Percentiles rank a stretch among this genome's conserved stretches.
Evolutionary conservation across 1,284 basidiomycete species (phyloP).

Genomic region (Thelephora terrestris): DNA sequence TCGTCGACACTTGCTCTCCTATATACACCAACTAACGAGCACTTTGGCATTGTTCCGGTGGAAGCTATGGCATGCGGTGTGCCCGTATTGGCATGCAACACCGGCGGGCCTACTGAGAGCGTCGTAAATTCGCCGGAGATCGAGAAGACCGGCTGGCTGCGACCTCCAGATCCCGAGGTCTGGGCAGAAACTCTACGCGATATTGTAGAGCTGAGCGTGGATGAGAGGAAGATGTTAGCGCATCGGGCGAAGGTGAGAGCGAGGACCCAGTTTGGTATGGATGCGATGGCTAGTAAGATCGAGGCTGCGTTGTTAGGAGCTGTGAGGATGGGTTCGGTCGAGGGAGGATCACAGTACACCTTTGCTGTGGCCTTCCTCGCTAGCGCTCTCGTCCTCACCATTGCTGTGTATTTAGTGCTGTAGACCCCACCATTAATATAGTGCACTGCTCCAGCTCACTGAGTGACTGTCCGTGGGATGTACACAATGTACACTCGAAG

Average conservation of each 20-base stretch:
- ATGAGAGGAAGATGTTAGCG: conserved; percentile 40
- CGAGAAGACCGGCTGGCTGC: conserved; percentile 59
- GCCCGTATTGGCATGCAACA: conserved; percentile 83
- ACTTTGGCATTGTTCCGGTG: conserved; percentile 95
- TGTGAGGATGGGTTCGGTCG: conserved; percentile 36
- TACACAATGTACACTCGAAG: too few relatives aligned
- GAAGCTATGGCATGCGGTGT: conserved; percentile 92
- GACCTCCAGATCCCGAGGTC: conserved; percentile 42
- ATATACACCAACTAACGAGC: conserved; percentile 93
- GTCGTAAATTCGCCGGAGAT: conserved; percentile 44
- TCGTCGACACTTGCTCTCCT: conserved; percentile 64
- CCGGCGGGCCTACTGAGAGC: conserved; percentile 89
- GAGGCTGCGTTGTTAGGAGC: conserved; percentile 44
- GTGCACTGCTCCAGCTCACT: too few relatives aligned
- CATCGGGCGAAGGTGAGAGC: conserved; percentile 51
- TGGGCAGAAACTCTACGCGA: conserved; percentile 66
- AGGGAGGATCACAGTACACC: too few relatives aligned
- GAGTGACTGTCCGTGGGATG: too few relatives aligned
- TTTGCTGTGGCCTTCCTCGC: too few relatives aligned
- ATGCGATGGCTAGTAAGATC: conserved; percentile 58
- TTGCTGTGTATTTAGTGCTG: too few relatives aligned
- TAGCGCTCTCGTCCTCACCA: too few relatives aligned
- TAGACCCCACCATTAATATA: too few relatives aligned
- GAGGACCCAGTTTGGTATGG: conserved; percentile 43
- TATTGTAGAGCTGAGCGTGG: conserved; percentile 42